Evolutionary conservation across 176 grass and related monocot species (phyloP).

Genomic region (Tillandsia fasciculata): DNA sequence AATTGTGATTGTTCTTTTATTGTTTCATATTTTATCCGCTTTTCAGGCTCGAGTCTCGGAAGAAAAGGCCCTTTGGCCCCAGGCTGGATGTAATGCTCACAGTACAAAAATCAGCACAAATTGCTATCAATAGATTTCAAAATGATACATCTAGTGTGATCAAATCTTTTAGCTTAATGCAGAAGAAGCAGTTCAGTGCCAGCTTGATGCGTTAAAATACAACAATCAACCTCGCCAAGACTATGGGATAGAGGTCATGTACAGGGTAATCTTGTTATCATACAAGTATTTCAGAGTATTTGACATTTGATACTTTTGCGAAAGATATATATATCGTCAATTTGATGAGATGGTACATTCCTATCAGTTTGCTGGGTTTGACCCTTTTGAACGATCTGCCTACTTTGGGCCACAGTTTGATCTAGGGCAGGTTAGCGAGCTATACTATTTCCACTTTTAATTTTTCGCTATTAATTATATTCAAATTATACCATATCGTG

Average conservation of each 20-base stretch:
- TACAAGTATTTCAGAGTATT: slow-evolving; percentile 6
- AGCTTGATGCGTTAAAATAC: slow-evolving; percentile 81
- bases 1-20: not conserved
- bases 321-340: not conserved
- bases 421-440: slow-evolving; percentile 60
- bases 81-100: slow-evolving; percentile 66
- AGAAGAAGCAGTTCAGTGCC: slow-evolving; percentile 74
- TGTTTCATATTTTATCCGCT: not conserved
- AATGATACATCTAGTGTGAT: slow-evolving; percentile 8
- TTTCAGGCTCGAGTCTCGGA: slow-evolving; percentile 60
- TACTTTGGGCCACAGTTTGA: slow-evolving; percentile 90
- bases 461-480: not conserved
- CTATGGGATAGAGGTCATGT: slow-evolving; percentile 99
- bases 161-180: slow-evolving; percentile 69
- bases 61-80: slow-evolving; percentile 66
- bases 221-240: slow-evolving; percentile 77
- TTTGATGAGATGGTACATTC: slow-evolving; percentile 20
- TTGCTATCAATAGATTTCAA: slow-evolving; percentile 1
- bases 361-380: slow-evolving; percentile 92
- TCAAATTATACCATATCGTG: not conserved
- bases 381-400: slow-evolving; percentile 94
- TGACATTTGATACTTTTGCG: slow-evolving; percentile 4
- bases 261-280: slow-evolving; percentile 49
- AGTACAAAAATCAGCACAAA: slow-evolving; percentile 17
- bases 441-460: not conserved